Evolutionary conservation across 768 basidiomycete genomes (phyloP).

Genomic region (Polyporus arcularius): DNA sequence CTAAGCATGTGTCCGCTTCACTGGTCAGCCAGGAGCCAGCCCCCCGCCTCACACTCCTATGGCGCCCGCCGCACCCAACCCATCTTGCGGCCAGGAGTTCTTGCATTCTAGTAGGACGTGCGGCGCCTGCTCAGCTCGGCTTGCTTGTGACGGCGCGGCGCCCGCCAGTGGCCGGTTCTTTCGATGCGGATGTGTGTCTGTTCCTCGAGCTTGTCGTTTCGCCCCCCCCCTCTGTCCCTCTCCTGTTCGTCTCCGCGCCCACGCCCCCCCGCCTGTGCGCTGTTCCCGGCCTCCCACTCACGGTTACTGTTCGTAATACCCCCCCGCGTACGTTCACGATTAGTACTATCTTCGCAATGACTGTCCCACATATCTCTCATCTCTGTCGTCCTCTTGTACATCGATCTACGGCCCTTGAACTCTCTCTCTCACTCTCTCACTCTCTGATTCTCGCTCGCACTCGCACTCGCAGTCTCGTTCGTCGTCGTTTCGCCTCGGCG

Average conservation of each 20-base stretch:
- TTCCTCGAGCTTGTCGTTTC: neutral
- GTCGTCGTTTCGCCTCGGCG: no score
- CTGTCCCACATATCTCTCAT: slow-evolving; percentile 26
- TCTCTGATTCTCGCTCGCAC: neutral
- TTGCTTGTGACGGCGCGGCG: neutral
- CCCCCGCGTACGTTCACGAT: slow-evolving; percentile 24
- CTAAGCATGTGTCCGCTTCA: slow-evolving; percentile 29
- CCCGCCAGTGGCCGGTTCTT: neutral
- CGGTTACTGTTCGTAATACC: slow-evolving; percentile 25
- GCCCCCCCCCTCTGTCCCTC: neutral
- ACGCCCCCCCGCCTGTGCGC: neutral
- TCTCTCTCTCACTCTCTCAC: slow-evolving; percentile 3
- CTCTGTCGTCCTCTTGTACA: slow-evolving; percentile 24
- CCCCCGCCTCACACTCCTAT: neutral
- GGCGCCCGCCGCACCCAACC: neutral
- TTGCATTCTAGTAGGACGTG: neutral
- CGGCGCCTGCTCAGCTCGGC: neutral
- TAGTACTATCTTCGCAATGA: slow-evolving; percentile 30
- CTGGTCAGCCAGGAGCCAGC: neutral
- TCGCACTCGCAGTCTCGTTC: no score
- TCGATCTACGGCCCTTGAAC: slow-evolving; percentile 19
- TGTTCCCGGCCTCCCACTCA: slow-evolving; percentile 12
- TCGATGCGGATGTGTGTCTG: neutral
- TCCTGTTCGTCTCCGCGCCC: neutral
- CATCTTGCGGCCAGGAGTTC: neutral